phyloP scores from a whole-genome alignment of 1,139 yeast genomes.

The Debaryomyces fabryi region DNA sequence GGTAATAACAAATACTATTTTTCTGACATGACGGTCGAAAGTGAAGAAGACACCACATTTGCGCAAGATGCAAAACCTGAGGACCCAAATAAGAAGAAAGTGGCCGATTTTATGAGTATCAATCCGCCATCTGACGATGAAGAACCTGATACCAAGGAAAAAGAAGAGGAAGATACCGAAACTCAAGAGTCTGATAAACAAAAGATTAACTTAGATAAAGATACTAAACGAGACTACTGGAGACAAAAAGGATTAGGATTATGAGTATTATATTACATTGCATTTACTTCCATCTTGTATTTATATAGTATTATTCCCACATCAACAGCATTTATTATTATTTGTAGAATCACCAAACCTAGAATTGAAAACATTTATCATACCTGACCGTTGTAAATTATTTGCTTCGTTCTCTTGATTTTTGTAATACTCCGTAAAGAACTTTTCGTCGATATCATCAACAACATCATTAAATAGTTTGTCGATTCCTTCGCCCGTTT shows the following conservation, averaged over 20 bases:
- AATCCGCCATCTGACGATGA: slow-evolving; percentile 22
- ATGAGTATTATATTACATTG: slow-evolving; percentile 8
- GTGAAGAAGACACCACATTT: slow-evolving; percentile 30
- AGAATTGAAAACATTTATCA: slow-evolving; percentile 13
- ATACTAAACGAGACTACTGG: slow-evolving; percentile 45
- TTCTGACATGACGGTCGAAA: slow-evolving; percentile 48
- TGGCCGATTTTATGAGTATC: slow-evolving; percentile 32
- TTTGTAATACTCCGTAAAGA: slow-evolving; percentile 23
- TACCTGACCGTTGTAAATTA: slow-evolving; percentile 3
- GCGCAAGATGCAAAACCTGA: slow-evolving; percentile 12
- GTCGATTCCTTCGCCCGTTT: slow-evolving; percentile 44
- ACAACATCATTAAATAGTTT: slow-evolving; percentile 47
- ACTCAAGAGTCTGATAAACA: slow-evolving; percentile 10
- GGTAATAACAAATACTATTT: slow-evolving; percentile 43
- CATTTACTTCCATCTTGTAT: slow-evolving; percentile 8
- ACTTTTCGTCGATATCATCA: slow-evolving; percentile 43
- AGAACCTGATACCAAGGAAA: slow-evolving; percentile 7
- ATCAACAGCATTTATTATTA: slow-evolving; percentile 13
- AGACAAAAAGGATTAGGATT: slow-evolving; percentile 46
- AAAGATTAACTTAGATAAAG: slow-evolving; percentile 33
- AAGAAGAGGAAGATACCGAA: slow-evolving; percentile 11
- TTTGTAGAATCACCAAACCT: slow-evolving; percentile 8
- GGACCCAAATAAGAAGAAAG: slow-evolving; percentile 22
- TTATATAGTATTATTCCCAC: slow-evolving; percentile 2
- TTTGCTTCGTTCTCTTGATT: slow-evolving; percentile 5